Evolutionary conservation across 768 basidiomycete genomes (phyloP).

Genomic region (Fibroporia radiculosa): DNA sequence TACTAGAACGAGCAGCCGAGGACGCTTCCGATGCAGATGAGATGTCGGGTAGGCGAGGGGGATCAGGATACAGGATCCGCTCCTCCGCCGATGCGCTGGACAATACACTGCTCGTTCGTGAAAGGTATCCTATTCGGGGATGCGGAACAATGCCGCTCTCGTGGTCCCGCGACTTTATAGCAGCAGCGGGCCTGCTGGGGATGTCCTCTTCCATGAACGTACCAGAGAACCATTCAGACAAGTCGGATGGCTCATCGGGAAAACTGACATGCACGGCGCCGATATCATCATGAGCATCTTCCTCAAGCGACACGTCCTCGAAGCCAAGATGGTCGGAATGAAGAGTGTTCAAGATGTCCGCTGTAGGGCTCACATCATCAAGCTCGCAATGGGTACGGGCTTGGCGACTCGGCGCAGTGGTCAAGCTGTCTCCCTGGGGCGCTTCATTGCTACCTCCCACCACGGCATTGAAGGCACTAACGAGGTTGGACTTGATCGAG

Average conservation of each 20-base stretch:
- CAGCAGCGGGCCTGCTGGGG: constrained; percentile 3
- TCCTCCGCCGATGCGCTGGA: constrained; percentile 2
- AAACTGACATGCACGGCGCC: constrained; percentile 2
- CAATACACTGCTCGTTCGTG: constrained; percentile 13
- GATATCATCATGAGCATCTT: not conserved
- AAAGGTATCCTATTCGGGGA: not conserved
- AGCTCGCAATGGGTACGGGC: not conserved
- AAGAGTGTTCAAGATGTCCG: not conserved
- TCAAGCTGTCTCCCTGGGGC: constrained; percentile 7
- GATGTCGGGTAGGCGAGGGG: constrained; percentile 11
- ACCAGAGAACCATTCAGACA: constrained; percentile 1
- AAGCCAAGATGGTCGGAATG: not conserved
- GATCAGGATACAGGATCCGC: constrained; percentile 1
- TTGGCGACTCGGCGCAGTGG: constrained; percentile 4
- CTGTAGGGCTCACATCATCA: no score
- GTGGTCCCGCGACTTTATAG: not conserved
- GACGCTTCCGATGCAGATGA: not conserved
- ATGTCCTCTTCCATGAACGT: not conserved
- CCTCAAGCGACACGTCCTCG: constrained; percentile 5
- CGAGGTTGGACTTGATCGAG: constrained; percentile 35
- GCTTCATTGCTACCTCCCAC: constrained; percentile 20
- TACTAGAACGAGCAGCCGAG: no score
- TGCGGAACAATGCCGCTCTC: not conserved
- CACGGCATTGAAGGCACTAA: constrained; percentile 42
- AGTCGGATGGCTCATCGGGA: not conserved